Conservation (phyloP, 306 rosid genomes). For the Comarum palustre region DNA sequence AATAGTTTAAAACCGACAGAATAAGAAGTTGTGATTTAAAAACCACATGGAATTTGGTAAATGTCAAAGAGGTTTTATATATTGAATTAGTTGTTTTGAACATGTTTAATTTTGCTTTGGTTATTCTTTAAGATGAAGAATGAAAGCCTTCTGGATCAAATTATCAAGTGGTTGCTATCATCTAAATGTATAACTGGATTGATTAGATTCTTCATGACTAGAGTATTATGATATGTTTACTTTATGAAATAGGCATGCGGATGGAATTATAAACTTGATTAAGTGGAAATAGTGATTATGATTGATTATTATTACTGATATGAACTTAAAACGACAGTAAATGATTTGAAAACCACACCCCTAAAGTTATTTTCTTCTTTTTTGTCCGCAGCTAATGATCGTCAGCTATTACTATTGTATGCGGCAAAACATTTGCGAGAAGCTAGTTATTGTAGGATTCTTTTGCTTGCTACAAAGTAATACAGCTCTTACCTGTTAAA, state of each 20-base stretch:
- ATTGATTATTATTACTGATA: background rate
- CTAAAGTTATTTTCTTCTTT: background rate
- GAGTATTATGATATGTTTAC: background rate
- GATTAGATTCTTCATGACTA: background rate
- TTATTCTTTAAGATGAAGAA: background rate
- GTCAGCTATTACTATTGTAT: background rate
- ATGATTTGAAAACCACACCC: background rate
- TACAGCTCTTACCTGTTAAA: background rate
- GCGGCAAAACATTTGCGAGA: background rate
- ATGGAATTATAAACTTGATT: background rate
- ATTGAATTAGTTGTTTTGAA: background rate
- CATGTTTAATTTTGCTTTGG: background rate
- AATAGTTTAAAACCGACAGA: background rate
- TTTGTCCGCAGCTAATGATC: background rate
- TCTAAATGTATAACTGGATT: background rate
- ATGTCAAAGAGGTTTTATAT: background rate
- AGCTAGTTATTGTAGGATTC: background rate
- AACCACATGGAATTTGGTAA: conserved; percentile 4
- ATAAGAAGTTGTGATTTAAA: background rate
- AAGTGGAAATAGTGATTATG: background rate
- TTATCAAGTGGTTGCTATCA: background rate
- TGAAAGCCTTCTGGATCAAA: background rate
- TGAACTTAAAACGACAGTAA: background rate
- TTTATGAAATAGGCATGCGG: background rate
- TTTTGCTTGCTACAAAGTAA: background rate